Evolutionary conservation across 306 rosid species (phyloP).

Genomic region (Trichosanthes cucumerina): DNA sequence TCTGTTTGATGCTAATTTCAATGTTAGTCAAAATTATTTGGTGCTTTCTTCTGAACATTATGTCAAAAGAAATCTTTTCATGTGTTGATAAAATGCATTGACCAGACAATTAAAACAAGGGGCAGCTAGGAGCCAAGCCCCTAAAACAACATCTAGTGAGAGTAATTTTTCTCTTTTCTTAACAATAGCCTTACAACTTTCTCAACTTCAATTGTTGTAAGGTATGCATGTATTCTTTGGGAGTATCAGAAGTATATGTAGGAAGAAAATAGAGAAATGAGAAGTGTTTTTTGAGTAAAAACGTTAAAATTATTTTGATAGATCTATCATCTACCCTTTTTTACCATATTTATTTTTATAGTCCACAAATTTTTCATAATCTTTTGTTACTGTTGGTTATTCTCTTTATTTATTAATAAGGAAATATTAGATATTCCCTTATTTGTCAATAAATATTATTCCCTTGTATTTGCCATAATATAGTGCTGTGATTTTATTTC

Average conservation of each 20-base stretch:
- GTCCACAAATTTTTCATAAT: background rate
- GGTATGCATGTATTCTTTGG: background rate
- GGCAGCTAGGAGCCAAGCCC: background rate
- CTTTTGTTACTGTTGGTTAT: no score
- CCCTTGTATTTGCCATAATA: no score
- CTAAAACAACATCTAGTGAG: background rate
- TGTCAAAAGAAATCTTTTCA: background rate
- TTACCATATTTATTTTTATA: background rate
- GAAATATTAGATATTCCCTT: no score
- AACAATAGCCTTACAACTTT: background rate
- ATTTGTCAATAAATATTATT: no score
- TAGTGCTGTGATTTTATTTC: no score
- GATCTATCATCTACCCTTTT: background rate
- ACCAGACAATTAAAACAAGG: background rate
- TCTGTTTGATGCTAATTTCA: background rate
- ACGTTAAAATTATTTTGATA: background rate
- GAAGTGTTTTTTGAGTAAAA: background rate
- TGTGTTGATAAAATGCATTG: background rate
- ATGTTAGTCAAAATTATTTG: background rate
- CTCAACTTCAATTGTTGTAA: background rate
- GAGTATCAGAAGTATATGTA: background rate
- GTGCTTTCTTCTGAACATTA: background rate
- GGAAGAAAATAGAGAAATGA: background rate
- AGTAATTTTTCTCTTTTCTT: background rate
- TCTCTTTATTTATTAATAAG: no score